Evolutionary conservation across 2,329 filamentous ascomycete species (phyloP).

Genomic region (Trichophyton equinum): DNA sequence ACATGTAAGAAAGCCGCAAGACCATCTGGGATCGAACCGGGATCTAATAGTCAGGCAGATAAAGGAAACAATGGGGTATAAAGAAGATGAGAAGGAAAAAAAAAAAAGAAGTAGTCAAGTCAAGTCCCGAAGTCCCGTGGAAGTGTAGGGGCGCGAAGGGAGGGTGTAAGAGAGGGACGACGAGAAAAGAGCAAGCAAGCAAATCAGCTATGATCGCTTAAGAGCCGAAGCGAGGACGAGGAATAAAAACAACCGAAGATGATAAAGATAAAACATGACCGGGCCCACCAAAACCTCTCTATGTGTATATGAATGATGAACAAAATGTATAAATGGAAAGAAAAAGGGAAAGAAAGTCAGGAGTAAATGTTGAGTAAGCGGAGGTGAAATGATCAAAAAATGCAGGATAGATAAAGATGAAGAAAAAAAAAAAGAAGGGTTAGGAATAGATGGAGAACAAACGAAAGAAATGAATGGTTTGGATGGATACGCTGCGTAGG

Average conservation of each 20-base stretch:
- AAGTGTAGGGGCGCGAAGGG: neutral
- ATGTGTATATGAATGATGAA: conserved; percentile 3
- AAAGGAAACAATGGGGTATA: conserved; percentile 1
- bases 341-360: neutral
- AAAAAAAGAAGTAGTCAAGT: neutral
- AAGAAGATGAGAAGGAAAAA: neutral
- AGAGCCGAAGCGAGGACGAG: neutral
- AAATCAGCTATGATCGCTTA: conserved; percentile 4
- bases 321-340: neutral
- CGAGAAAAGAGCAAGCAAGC: neutral
- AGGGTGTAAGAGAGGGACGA: neutral
- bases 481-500: conserved; percentile 4
- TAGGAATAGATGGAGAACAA: conserved; percentile 3
- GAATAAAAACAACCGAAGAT: neutral
- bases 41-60: neutral
- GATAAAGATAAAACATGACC: conserved; percentile 4
- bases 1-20: neutral
- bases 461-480: conserved; percentile 11
- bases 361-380: neutral
- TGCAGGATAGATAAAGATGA: conserved; percentile 1
- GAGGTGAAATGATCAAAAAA: neutral
- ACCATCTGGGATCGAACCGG: conserved; percentile 1
- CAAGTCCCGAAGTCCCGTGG: neutral
- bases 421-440: neutral
- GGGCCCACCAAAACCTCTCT: neutral